A percentile compares a stretch with the other conserved stretches of the same genome.
Evolutionary conservation across 306 rosid genomes (phyloP).

Genomic region (Malus domestica): ASM211411v1 NC_041792.1:19658407-19658906

Average conservation of each 20-base stretch:
- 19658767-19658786: neutral
- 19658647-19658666: slow-evolving; percentile 53
- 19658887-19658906: neutral
- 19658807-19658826: neutral
- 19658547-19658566: slow-evolving; percentile 47
- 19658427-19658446: slow-evolving; percentile 72
- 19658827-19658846: neutral
- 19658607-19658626: slow-evolving; percentile 35
- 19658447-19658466: neutral
- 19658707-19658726: neutral
- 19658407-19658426: slow-evolving; percentile 68
- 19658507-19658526: neutral
- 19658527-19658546: neutral
- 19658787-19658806: neutral
- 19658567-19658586: slow-evolving; percentile 49
- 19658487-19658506: neutral
- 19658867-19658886: neutral
- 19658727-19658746: neutral
- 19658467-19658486: neutral
- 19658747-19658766: neutral
- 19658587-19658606: slow-evolving; percentile 52
- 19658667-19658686: slow-evolving; percentile 33
- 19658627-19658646: slow-evolving; percentile 55
- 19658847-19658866: neutral
- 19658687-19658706: neutral